Evolutionary conservation across 163 green algal species (phyloP).

Genomic region (Chlamydomonas reinhardtii): DNA sequence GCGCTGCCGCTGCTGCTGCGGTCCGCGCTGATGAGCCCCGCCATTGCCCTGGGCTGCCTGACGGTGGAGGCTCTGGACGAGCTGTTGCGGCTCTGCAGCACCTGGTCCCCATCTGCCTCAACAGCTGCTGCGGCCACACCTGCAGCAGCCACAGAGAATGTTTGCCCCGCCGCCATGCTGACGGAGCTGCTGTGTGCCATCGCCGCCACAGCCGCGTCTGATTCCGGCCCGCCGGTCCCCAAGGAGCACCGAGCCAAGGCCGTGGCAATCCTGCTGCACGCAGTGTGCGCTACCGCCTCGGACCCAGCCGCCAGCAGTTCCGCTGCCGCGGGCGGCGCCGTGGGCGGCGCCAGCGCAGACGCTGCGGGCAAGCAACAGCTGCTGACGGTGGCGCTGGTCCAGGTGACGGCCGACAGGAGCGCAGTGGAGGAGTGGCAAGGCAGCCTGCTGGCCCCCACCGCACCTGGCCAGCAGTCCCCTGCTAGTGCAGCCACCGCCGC

Average conservation of each 20-base stretch:
- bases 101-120: neutral
- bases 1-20: neutral
- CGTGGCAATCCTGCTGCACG: neutral
- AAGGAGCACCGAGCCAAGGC: neutral
- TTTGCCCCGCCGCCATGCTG: neutral
- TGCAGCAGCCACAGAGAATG: neutral
- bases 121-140: neutral
- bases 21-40: neutral
- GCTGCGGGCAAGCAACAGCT: neutral
- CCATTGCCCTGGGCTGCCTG: neutral
- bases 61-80: neutral
- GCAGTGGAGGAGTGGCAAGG: neutral
- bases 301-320: neutral
- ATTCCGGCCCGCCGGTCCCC: no score
- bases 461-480: no score
- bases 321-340: no score
- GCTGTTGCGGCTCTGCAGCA: neutral
- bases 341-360: neutral
- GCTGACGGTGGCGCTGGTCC: neutral
- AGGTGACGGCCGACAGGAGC: neutral
- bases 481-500: no score
- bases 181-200: neutral
- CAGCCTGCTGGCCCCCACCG: no score
- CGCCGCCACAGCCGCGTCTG: no score
- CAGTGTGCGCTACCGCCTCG: neutral